Evolutionary conservation across 306 rosid species (phyloP).

Genomic region (Argentina anserina): DNA sequence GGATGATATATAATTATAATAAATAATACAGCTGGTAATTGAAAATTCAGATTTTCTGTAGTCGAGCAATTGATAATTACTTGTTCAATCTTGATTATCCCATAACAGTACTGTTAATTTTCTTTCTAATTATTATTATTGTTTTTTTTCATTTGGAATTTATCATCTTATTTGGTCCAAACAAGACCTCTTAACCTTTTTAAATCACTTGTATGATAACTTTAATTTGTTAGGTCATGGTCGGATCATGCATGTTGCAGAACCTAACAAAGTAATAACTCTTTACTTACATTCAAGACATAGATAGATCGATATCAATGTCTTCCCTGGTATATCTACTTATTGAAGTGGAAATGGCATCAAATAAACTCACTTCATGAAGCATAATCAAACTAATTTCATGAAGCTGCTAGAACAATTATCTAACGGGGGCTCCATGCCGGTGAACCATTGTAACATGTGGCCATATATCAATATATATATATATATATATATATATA

Average conservation of each 20-base stretch:
- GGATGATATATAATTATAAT: neutral
- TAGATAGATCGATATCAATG: neutral
- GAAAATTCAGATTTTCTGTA: neutral
- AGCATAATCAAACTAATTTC: neutral
- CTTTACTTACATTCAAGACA: neutral
- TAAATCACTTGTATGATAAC: too few species aligned
- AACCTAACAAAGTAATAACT: neutral
- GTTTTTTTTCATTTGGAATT: too few species aligned
- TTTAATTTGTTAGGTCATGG: constrained; percentile 1
- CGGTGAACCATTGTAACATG: neutral
- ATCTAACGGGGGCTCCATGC: neutral
- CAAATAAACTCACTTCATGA: neutral
- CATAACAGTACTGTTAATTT: neutral
- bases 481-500: too few species aligned
- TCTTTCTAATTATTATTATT: neutral
- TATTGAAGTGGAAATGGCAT: neutral
- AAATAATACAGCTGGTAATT: neutral
- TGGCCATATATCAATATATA: neutral
- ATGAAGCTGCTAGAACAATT: neutral
- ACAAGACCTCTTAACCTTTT: neutral
- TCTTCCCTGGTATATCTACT: neutral
- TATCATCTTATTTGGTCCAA: too few species aligned
- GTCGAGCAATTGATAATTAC: neutral
- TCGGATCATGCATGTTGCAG: neutral
- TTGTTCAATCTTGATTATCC: neutral